Evolutionary conservation across 345 rosid species (phyloP), one percentile per base, ranked within the genome.

Genomic region (Murraya koenigii): DNA sequence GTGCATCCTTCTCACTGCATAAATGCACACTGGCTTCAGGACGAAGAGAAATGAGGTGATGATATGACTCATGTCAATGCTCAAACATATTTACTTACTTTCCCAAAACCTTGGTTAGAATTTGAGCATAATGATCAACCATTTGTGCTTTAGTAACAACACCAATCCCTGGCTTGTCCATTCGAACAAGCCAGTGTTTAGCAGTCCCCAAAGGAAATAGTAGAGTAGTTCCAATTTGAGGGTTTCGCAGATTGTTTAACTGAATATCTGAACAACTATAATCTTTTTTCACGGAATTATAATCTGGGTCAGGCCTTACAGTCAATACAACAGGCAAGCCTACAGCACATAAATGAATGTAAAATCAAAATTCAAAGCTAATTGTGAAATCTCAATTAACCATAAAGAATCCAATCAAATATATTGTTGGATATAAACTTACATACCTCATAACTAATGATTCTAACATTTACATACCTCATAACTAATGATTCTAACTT

Each of bases 91-190:
- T 62, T 13, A 84, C 97, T 86, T 80, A 93, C 97, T 88, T 91
- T 72, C 93, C 89, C 79, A 96, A 72, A 82, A 92, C 94, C 82
- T 89, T 91, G 82, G 90, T 85, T 17, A 96, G 77, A 84, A 96
- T 77, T 75, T 84, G 91, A 75, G 87, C 85, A 82, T 90, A 92
- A 63, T 87, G 85, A 83, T 93, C 98, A 83, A 96, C 97, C 98
- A 96, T 93, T 75, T 96, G 97, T 2, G 97, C 97, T 82, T 93
- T 93, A 26, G 99, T 92, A 71, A 91, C 92, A 75, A 91, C 89
- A 36, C 88, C 91, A 67, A 91, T 86, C 19, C 93, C 92, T 6
- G 97, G 98, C 81, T 87, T 92, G 19, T 88, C 89, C 70, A 93
- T 72, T 66, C 84, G 86, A 25, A 96, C 97, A 75, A 91, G 85